phyloP scores from a whole-genome alignment of 2,329 filamentous ascomycete species.

The Bipolaris gigantea region DNA sequence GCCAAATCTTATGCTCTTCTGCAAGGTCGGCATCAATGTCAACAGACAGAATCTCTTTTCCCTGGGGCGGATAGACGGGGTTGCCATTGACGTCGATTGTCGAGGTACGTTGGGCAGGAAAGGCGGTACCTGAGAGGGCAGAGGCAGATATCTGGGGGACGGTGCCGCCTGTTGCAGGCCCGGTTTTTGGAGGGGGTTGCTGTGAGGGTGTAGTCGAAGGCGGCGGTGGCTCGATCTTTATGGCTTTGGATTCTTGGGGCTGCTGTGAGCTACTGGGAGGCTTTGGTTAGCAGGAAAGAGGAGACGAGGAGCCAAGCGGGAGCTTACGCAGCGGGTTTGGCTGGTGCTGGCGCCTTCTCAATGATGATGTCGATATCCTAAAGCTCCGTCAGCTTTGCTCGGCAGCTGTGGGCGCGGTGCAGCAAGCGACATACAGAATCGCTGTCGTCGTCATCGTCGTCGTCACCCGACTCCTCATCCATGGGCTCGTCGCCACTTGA shows the following conservation, averaged over 20 bases:
- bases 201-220: slow-evolving; percentile 25
- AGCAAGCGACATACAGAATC: slow-evolving; percentile 42
- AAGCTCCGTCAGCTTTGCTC: slow-evolving; percentile 22
- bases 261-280: slow-evolving; percentile 21
- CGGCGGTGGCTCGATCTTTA: slow-evolving; percentile 43
- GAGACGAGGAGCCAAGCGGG: background rate
- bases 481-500: slow-evolving; percentile 49
- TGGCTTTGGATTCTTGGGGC: slow-evolving; percentile 40
- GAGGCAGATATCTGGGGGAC: slow-evolving; percentile 27
- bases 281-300: slow-evolving; percentile 18
- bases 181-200: slow-evolving; percentile 11
- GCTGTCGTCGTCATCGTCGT: slow-evolving; percentile 49
- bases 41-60: slow-evolving; percentile 69
- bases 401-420: slow-evolving; percentile 11
- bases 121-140: slow-evolving; percentile 47
- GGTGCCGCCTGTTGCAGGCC: slow-evolving; percentile 13
- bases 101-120: slow-evolving; percentile 69
- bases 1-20: slow-evolving; percentile 88
- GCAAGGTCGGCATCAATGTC: slow-evolving; percentile 58
- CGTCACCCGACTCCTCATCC: slow-evolving; percentile 51
- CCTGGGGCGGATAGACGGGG: slow-evolving; percentile 71
- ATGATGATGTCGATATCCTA: slow-evolving; percentile 59
- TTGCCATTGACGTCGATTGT: slow-evolving; percentile 83
- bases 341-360: slow-evolving; percentile 49
- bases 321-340: slow-evolving; percentile 42